Base-by-base conservation (phyloP, 495 filamentous ascomycete genomes). In the Aspergillus olivimuriae region DNA sequence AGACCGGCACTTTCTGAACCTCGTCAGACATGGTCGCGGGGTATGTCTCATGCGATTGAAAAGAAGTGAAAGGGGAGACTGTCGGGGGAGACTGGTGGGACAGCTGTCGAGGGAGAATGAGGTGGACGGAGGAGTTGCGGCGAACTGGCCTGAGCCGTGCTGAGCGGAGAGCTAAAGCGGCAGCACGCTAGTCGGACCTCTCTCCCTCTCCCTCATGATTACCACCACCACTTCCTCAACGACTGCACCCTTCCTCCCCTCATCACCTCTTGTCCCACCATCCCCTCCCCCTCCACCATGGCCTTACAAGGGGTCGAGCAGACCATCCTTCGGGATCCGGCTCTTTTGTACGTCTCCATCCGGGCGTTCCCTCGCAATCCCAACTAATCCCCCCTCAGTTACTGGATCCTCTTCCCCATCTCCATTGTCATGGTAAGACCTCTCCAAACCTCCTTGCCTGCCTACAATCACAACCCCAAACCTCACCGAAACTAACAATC, bases 381-480 rank as follows among this genome's bases (percentile, higher is more conserved):
- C 24, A 28, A 28, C 24, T 38, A 20, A 38, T 21, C 16, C 17
- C 15, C n/a, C 11, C 17, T 6, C 34, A 96, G 90, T 68, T 95
- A 94, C 72, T 97, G 92, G 92, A 97, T 98, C 65, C 72, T 98
- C 26, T 84, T 97, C 52, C 92, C 92, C 18, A 98, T 98, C 62
- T 90, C 90, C 14, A 74, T 92, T 52, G 92, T 98, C 58, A 97
- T 98, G 94, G 88, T 94, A 78, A 36, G 65, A 23, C 22, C 30
- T 30, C 5, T 43, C 30, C 8, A 11, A 18, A 15, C 19, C 8
- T 21, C 21, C 4, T 10, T 12, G 14, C 40, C 23, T 37, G 17
- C 32, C n/a, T n/a, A n/a, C n/a, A n/a, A 43, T 36, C 15, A 3
- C 12, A 4, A 23, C 19, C 32, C 21, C 16, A 24, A 35, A 32